Percentiles rank a stretch among this genome's conserved stretches.
Conservation (phyloP, 192 early-diverging fungal species). For the Lobulomyces angularis region DNA sequence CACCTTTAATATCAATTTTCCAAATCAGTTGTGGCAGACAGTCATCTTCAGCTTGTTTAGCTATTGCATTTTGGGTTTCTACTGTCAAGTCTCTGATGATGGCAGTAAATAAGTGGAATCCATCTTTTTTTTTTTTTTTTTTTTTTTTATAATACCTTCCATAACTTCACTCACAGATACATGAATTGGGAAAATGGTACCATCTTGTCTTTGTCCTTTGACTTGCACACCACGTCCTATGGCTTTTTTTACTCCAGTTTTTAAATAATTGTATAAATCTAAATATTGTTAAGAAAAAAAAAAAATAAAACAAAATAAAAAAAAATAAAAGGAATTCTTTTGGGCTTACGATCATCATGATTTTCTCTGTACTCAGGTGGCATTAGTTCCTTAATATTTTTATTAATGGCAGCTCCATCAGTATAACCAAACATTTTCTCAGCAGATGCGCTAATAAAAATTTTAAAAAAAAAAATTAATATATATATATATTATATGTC, state of each 20-base stretch:
- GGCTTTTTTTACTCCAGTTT: conserved; percentile 6
- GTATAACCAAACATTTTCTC: conserved; percentile 4
- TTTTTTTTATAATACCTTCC: no score
- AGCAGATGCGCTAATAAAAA: conserved; percentile 4
- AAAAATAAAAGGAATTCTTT: no score
- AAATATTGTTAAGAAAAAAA: no score
- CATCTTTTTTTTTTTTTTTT: no score
- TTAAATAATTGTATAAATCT: conserved; percentile 3
- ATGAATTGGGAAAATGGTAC: conserved; percentile 4
- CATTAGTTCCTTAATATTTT: conserved; percentile 10
- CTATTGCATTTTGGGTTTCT: no score
- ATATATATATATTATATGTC: no score
- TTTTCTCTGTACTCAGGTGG: conserved; percentile 5
- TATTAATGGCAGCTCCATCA: conserved; percentile 8
- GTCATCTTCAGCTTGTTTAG: no score
- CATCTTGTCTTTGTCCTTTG: conserved; percentile 1
- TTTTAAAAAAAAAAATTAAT: no score
- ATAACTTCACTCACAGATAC: conserved; percentile 2
- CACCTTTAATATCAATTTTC: conserved; percentile 3
- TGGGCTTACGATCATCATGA: no score
- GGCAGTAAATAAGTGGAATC: conserved; percentile 5
- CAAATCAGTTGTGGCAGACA: conserved; percentile 13
- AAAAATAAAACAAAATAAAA: no score
- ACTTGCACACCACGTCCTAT: conserved; percentile 2
- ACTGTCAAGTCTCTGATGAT: conserved; percentile 8